These are phyloP conservation scores for Didymella sp. DNA, from an alignment of 2,329 filamentous ascomycete species.

Conservation along the genomic window DNA sequence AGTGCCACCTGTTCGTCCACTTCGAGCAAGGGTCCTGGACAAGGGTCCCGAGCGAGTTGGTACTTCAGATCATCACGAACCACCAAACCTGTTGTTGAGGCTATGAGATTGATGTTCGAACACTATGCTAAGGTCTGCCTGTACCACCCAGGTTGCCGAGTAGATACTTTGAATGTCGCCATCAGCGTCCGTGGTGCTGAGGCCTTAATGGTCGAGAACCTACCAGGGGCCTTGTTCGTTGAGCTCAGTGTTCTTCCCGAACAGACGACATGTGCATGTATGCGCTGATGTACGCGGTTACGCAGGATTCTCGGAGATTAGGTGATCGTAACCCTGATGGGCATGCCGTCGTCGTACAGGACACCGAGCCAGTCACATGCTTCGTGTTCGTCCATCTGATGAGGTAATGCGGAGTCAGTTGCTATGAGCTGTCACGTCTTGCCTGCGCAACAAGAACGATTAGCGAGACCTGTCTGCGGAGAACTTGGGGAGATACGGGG, in stretches of 20 bases:
- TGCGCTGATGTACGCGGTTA: conserved; percentile 7
- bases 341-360: neutral
- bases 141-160: neutral
- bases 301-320: conserved; percentile 8
- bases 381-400: neutral
- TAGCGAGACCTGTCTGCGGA: conserved; percentile 4
- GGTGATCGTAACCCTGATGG: neutral
- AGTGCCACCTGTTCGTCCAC: conserved; percentile 26
- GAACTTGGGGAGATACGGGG: conserved; percentile 2
- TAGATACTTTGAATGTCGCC: neutral
- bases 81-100: neutral
- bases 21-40: conserved; percentile 13
- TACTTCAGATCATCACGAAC: neutral
- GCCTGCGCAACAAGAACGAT: neutral
- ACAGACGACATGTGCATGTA: conserved; percentile 1
- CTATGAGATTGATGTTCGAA: neutral
- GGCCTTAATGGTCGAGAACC: neutral
- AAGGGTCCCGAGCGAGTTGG: neutral
- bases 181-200: neutral
- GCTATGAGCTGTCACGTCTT: neutral
- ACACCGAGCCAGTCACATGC: neutral
- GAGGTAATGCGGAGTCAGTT: neutral
- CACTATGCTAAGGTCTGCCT: neutral
- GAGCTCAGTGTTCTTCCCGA: conserved; percentile 1
- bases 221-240: conserved; percentile 8